Conservation (phyloP, 805 yeast species). For the Cyberlindnera petersonii region DNA sequence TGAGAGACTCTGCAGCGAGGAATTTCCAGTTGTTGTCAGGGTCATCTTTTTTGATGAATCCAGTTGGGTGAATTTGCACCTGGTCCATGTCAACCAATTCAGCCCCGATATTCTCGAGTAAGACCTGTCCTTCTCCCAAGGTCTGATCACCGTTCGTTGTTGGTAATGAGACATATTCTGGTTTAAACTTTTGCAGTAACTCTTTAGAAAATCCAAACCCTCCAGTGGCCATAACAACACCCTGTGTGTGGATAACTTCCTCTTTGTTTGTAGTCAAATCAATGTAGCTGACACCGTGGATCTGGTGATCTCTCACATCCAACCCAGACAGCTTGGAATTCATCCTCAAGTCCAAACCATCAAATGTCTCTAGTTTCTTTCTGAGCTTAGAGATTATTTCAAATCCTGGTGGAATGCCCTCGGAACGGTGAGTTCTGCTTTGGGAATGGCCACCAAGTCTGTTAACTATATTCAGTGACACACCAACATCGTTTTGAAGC, state of each 20-base stretch:
- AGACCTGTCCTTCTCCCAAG: slow-evolving; percentile 54
- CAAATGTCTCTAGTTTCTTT: slow-evolving; percentile 33
- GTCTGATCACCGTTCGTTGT: slow-evolving; percentile 56
- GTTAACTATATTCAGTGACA: slow-evolving; percentile 66
- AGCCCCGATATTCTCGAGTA: slow-evolving; percentile 46
- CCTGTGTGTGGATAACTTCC: slow-evolving; percentile 25
- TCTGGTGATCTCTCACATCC: slow-evolving; percentile 28
- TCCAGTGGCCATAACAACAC: slow-evolving; percentile 54
- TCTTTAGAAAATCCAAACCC: slow-evolving; percentile 45
- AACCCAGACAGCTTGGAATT: slow-evolving; percentile 37
- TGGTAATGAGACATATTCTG: slow-evolving; percentile 43
- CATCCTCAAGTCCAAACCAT: slow-evolving; percentile 34
- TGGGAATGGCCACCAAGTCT: slow-evolving; percentile 80
- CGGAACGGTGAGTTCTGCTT: slow-evolving; percentile 79
- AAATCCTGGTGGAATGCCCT: slow-evolving; percentile 55
- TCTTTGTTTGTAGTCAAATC: slow-evolving; percentile 28
- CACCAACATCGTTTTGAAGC: slow-evolving; percentile 59
- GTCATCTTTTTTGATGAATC: slow-evolving; percentile 45
- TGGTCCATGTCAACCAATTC: slow-evolving; percentile 53
- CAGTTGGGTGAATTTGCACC: slow-evolving; percentile 61
- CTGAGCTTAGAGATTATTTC: slow-evolving; percentile 48
- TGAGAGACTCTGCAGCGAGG: slow-evolving; percentile 54
- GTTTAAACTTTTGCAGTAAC: slow-evolving; percentile 40
- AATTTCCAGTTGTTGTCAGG: slow-evolving; percentile 44
- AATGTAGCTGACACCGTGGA: slow-evolving; percentile 41